Base-by-base conservation (phyloP, 768 basidiomycete genomes). In the Imleria badia region DNA sequence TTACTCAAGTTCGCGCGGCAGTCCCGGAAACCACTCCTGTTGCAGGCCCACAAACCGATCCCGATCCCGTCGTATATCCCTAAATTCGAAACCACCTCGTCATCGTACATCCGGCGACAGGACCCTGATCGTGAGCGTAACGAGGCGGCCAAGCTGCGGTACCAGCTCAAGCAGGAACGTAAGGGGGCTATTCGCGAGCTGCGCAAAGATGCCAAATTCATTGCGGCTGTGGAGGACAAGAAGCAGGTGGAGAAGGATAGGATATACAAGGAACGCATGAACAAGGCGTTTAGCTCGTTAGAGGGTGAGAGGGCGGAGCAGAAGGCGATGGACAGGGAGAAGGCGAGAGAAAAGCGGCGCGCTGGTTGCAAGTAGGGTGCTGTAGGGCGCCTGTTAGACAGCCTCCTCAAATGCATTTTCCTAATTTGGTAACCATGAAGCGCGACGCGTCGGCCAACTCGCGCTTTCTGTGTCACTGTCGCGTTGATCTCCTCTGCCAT, bases 121-220 rank as follows among this genome's bases (percentile, higher is more conserved):
- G 97, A 98, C 70, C 95, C 96, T 10, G 94, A 99, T 70, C 85
- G 84, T 56, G 94, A 96, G 64, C 85, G 91, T 38, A 94, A 92
- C 67, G 91, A 90, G 60, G 83, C 85, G 0, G 74, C 86, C 53
- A 98, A 98, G 71, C 73, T 99, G 65, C 87, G 89, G 51, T 81
- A 83, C 38, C 84, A 94, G 67, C 88, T 94, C 77, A 95, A 95
- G 75, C 88, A 98, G 74, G 97, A 98, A 77, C 78, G 83, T 66
- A 98, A 98, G 78, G 95, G 97, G 41, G 97, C 97, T 6, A 94
- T 99, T 58, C 79, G 96, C 43, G 97, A 99, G 68, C 77, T 99
- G 49, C 84, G 97, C 56, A 98, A 98, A 77, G 97, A 99, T 68
- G 87, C 93, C 58, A 81, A 83, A 60, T 99, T 98, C 83, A 77